phyloP scores from a whole-genome alignment of 345 rosid genomes.

The Balakata baccata region DNA sequence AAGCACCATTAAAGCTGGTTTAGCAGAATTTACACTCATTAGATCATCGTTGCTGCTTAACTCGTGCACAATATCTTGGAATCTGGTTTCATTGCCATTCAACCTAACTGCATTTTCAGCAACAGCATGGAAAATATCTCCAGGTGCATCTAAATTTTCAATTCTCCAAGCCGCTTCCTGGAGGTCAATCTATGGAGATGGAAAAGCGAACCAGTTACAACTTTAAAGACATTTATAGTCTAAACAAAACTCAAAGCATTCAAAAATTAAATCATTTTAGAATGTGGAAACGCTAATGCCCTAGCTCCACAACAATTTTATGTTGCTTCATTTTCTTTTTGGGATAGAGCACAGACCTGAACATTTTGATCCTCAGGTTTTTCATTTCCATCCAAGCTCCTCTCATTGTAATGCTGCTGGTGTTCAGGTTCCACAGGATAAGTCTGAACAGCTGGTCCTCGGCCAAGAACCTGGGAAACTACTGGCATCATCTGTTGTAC shows the following conservation, averaged over 20 bases:
- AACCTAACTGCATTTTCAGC: constrained; percentile 50
- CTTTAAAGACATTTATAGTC: neutral
- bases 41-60: constrained; percentile 57
- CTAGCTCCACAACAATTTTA: neutral
- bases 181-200: constrained; percentile 40
- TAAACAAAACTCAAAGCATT: neutral
- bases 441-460: constrained; percentile 27
- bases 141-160: constrained; percentile 48
- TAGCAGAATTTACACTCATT: constrained; percentile 43
- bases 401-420: constrained; percentile 29
- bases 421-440: constrained; percentile 25
- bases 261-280: neutral
- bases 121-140: constrained; percentile 55
- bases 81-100: constrained; percentile 27
- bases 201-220: neutral
- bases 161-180: constrained; percentile 51
- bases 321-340: neutral
- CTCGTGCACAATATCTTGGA: constrained; percentile 47
- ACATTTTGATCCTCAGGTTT: constrained; percentile 28
- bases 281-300: neutral
- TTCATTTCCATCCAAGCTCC: constrained; percentile 21
- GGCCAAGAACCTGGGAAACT: constrained; percentile 72
- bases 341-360: constrained; percentile 41
- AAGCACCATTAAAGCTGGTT: neutral
- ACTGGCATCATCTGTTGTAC: constrained; percentile 94